Base-by-base conservation (phyloP, 75 land plant genomes). In the Larix kaempferi region DNA sequence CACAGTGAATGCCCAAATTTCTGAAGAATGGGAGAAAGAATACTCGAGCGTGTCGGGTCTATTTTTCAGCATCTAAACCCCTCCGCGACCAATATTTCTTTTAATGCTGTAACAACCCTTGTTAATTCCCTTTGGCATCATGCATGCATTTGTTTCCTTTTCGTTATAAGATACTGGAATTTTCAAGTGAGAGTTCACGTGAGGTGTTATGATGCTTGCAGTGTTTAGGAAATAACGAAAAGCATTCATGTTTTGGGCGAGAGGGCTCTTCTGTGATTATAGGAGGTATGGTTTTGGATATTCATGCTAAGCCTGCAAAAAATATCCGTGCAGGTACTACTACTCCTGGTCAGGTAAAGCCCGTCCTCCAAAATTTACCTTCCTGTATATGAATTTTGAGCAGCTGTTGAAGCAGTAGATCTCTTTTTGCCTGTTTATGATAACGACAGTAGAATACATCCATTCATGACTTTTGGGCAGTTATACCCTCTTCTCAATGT, bases 231-330 rank as follows among this genome's bases (percentile, higher is more conserved):
- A 23, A 49, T 59, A 77, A 57, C 14, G 69, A 39, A 55, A 12
- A 44, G 44, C 55, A 64, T 67, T 63, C 52, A 58, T 62, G 41
- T 14, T 62, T 67, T 63, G 57, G 65, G 54, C 21, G 23, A 78
- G 35, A 71, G 83, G 29, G n/a, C 62, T 81, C 76, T 37, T 88
- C 98, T 6, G 98, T 96, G 23, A 69, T 96, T 4, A 85, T 96
- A 15, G 98, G 99, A 73, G 99, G 94, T 52, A 92, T 96, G 98
- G 89, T 94, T 52, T 76, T 94, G 74, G 99, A 96, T 76, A 90
- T 96, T 41, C 92, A 90, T 71, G 91, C 95, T 41, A 83, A 80
- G 60, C 95, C 99, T 65, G 82, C 76, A 19, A 37, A 77, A 4
- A 22, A 76, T 56, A 74, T 86, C 10, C 75, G 73, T 27, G 90